phyloP scores from a whole-genome alignment of 2,329 filamentous ascomycete genomes.

The Ascochyta fabae region DNA sequence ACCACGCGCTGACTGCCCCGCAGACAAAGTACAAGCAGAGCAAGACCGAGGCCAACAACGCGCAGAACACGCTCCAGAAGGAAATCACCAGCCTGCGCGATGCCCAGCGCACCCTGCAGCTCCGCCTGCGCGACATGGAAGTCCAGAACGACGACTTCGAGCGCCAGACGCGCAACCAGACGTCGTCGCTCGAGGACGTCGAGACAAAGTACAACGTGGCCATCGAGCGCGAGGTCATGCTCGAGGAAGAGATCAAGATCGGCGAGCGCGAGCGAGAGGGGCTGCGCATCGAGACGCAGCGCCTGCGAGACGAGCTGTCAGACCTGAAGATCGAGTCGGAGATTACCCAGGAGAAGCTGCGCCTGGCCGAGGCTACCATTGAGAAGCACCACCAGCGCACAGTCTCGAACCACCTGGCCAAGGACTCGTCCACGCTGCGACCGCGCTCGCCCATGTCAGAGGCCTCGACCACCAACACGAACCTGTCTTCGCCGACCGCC shows the following conservation, averaged over 20 bases:
- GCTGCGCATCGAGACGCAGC: conserved; percentile 87
- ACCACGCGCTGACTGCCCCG: conserved; percentile 8
- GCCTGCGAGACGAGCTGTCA: conserved; percentile 86
- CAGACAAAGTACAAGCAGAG: conserved; percentile 96
- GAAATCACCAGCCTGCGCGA: conserved; percentile 94
- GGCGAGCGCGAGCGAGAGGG: conserved; percentile 91
- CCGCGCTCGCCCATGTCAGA: conserved; percentile 76
- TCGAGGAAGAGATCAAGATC: conserved; percentile 91
- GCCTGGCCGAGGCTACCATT: conserved; percentile 66
- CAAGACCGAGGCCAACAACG: conserved; percentile 83
- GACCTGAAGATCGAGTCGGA: conserved; percentile 95
- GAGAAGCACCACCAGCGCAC: conserved; percentile 59
- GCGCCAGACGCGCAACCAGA: conserved; percentile 92
- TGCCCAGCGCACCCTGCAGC: conserved; percentile 77
- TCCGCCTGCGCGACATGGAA: conserved; percentile 90
- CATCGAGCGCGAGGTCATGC: conserved; percentile 88
- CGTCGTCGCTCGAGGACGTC: conserved; percentile 93
- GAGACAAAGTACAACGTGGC: conserved; percentile 96
- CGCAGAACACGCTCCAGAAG: conserved; percentile 88
- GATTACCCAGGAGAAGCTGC: conserved; percentile 91
- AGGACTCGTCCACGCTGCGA: conserved; percentile 51
- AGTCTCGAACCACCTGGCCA: conserved; percentile 56
- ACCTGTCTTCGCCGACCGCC: conserved; percentile 87
- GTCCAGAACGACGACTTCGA: conserved; percentile 99
- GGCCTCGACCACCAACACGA: conserved; percentile 77